phyloP scores from a whole-genome alignment of 148 eudicot genomes.

The Linanthus parryae region DNA sequence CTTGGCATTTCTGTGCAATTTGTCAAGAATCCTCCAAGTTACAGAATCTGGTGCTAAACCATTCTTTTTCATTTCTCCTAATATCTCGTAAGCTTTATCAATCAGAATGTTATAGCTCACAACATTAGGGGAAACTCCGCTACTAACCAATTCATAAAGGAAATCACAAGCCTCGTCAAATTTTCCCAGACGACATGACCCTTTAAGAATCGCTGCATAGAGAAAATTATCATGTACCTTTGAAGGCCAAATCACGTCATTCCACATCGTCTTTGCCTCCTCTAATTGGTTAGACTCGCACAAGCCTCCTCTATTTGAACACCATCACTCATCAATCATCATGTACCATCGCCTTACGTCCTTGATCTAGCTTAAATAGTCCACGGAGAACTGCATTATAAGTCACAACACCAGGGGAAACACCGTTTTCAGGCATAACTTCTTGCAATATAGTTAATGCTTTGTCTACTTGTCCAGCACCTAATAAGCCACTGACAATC shows the following conservation, averaged over 20 bases:
- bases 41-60: slow-evolving; percentile 77
- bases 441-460: slow-evolving; percentile 48
- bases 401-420: slow-evolving; percentile 65
- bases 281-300: slow-evolving; percentile 41
- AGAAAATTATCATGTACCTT: slow-evolving; percentile 65
- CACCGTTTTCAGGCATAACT: slow-evolving; percentile 58
- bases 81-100: slow-evolving; percentile 70
- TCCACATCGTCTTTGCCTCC: slow-evolving; percentile 72
- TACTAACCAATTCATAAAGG: slow-evolving; percentile 76
- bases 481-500: slow-evolving; percentile 54
- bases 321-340: slow-evolving; percentile 41
- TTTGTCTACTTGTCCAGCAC: slow-evolving; percentile 40
- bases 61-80: slow-evolving; percentile 91
- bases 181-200: slow-evolving; percentile 53
- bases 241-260: slow-evolving; percentile 74
- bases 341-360: slow-evolving; percentile 59
- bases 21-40: slow-evolving; percentile 75
- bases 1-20: slow-evolving; percentile 47
- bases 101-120: slow-evolving; percentile 74
- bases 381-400: slow-evolving; percentile 64
- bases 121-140: slow-evolving; percentile 51
- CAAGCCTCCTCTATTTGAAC: slow-evolving; percentile 61
- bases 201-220: slow-evolving; percentile 72
- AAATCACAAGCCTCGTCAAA: slow-evolving; percentile 73
- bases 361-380: slow-evolving; percentile 42